Base-by-base conservation (phyloP, 805 yeast species). In the Naumovozyma baii region DNA sequence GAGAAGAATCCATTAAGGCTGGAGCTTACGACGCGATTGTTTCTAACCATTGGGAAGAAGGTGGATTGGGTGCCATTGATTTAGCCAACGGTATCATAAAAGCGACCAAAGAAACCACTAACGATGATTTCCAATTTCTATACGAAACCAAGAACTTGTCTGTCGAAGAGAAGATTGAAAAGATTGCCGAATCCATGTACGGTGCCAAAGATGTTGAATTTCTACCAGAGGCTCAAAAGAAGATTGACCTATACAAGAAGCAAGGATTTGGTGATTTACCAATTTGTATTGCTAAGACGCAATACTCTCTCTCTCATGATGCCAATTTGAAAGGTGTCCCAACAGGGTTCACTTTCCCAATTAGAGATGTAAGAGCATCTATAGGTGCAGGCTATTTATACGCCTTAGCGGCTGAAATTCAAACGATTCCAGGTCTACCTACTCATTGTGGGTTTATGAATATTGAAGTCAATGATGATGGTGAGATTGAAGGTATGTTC, bases 391-490 rank as follows among this genome's bases (percentile, higher is more conserved):
- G 92, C 3, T 83, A 83, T 63, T 69, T 83, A 61, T 83, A 82
- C 55, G 92, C 90, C 4, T 69, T 83, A 52, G 92, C 94, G 4
- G 92, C 86, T 39, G 88, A 82, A 61, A 83, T 83, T 54, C 84
- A 79, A 69, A 83, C 94, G 34, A 83, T 83, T 53, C 94, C 94
- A 20, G 92, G 94, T 44, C 70, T 83, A 59, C 84, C 92, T 42
- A 83, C 94, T 3, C 83, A 81, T 57, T 78, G 84, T 59, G 92
- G 94, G 31, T 83, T 78, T 65, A 83, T 83, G 90, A 81, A 83
- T 51, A 86, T 83, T 37, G 92, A 83, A 63, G 86, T 83, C 39
- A 73, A 76, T 54, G 85, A 78, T 32, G 74, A 81, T 46, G 90
- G 88, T 41, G 84, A 83, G 55, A 83, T 83, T 49, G 88, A 82